A percentile compares a stretch with the other conserved stretches of the same genome.
phyloP scores from a whole-genome alignment of 1,284 basidiomycete genomes.

The Malassezia dermatis region DNA sequence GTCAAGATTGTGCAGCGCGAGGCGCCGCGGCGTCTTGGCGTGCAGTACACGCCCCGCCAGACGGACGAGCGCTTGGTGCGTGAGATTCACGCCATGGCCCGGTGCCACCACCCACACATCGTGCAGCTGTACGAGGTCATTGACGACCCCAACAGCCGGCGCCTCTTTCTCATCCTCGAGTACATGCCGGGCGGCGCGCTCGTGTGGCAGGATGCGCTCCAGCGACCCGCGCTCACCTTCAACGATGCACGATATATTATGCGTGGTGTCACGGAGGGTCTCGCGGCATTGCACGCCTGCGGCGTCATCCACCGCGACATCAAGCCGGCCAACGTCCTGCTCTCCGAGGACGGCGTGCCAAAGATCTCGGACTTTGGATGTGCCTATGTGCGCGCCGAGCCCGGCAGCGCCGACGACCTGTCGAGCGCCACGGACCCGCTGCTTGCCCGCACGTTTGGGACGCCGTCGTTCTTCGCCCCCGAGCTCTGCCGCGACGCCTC shows the following conservation, averaged over 20 bases:
- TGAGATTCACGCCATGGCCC: constrained; percentile 96
- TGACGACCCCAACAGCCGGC: constrained; percentile 77
- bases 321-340: constrained; percentile 93
- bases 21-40: constrained; percentile 34
- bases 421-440: constrained; percentile 49
- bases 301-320: constrained; percentile 99
- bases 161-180: constrained; percentile 95
- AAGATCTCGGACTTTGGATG: constrained; percentile 95
- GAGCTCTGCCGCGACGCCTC: constrained; percentile 61
- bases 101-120: constrained; percentile 73
- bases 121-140: constrained; percentile 88
- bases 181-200: constrained; percentile 90
- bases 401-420: constrained; percentile 18
- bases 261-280: constrained; percentile 80
- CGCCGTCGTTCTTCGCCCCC: constrained; percentile 93
- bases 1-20: constrained; percentile 47
- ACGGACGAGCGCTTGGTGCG: constrained; percentile 44
- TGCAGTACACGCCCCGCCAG: constrained; percentile 27
- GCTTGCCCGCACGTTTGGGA: constrained; percentile 84
- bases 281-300: constrained; percentile 89
- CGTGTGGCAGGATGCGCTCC: constrained; percentile 59
- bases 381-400: constrained; percentile 53
- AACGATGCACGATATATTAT: constrained; percentile 74
- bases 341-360: constrained; percentile 62
- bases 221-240: constrained; percentile 63